phyloP scores from a whole-genome alignment of 1,139 yeast species.

The Yamadazyma mexicana region DNA sequence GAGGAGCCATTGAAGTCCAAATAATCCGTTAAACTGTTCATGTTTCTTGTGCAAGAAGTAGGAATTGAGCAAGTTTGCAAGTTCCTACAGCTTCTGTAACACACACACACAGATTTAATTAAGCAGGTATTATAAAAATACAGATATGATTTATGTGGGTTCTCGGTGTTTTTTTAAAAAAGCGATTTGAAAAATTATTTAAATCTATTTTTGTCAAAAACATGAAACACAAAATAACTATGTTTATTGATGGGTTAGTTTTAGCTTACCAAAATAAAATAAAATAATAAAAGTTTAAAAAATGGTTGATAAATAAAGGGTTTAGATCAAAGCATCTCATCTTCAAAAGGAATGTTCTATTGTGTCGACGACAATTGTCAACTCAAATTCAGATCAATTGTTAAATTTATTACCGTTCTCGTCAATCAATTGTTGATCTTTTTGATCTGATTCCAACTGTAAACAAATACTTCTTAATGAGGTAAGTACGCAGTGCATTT shows the following conservation, averaged over 20 bases:
- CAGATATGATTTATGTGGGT: too few relatives aligned
- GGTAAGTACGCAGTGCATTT: too few relatives aligned
- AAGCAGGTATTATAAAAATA: too few relatives aligned
- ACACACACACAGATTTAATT: too few relatives aligned
- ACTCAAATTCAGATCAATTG: neutral
- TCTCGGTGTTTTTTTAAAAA: too few relatives aligned
- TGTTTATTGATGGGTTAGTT: too few relatives aligned
- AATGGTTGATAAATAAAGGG: neutral
- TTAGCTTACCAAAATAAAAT: too few relatives aligned
- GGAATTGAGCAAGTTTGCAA: too few relatives aligned
- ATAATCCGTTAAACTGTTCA: constrained; percentile 5
- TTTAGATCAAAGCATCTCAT: constrained; percentile 2
- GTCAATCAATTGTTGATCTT: constrained; percentile 3
- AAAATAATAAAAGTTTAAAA: neutral
- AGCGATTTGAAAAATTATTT: too few relatives aligned
- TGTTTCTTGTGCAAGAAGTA: neutral
- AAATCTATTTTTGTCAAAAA: too few relatives aligned
- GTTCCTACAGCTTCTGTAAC: too few relatives aligned
- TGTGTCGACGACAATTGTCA: neutral
- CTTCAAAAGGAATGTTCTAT: constrained; percentile 1
- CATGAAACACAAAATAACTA: too few relatives aligned
- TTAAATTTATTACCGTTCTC: constrained; percentile 1
- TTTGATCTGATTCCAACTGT: constrained; percentile 1
- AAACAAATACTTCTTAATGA: constrained; percentile 1
- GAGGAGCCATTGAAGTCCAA: constrained; percentile 9